Evolutionary conservation across 1,139 yeast species (phyloP).

Genomic region (Geotrichum citri-aurantii): DNA sequence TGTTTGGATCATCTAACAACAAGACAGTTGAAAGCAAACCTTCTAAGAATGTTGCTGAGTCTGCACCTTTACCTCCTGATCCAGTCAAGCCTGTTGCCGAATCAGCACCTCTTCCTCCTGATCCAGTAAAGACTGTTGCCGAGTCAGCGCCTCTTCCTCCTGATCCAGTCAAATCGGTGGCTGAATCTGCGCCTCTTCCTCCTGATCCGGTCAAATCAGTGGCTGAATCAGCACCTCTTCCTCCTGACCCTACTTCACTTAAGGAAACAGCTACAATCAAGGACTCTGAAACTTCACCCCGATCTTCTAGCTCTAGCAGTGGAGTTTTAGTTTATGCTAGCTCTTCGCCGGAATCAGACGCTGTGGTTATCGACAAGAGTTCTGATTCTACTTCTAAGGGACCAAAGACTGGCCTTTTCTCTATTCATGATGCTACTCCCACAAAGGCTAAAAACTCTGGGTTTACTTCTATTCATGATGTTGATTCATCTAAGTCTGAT

Average conservation of each 20-base stretch:
- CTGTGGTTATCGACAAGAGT: not conserved
- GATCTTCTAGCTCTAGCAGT: constrained; percentile 2
- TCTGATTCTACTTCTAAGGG: not conserved
- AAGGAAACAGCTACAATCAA: not conserved
- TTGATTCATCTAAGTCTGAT: not conserved
- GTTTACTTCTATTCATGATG: not conserved
- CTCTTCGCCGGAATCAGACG: not conserved
- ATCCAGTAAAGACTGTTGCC: not conserved
- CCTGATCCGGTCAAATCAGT: not conserved
- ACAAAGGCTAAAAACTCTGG: not conserved
- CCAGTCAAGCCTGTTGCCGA: not conserved
- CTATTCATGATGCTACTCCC: not conserved
- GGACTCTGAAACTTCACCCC: not conserved
- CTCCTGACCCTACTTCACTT: not conserved
- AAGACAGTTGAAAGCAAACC: not conserved
- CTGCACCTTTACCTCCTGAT: not conserved
- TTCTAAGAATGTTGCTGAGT: not conserved
- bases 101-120: not conserved
- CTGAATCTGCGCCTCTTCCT: not conserved
- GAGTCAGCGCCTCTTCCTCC: constrained; percentile 19
- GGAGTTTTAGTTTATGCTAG: constrained; percentile 5
- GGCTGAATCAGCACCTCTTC: not conserved
- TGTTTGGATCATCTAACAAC: not conserved
- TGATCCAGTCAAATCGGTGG: constrained; percentile 4
- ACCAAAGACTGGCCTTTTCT: not conserved